Evolutionary conservation across 1,284 basidiomycete genomes (phyloP).

Genomic region (Dichomitus squalens): DNA sequence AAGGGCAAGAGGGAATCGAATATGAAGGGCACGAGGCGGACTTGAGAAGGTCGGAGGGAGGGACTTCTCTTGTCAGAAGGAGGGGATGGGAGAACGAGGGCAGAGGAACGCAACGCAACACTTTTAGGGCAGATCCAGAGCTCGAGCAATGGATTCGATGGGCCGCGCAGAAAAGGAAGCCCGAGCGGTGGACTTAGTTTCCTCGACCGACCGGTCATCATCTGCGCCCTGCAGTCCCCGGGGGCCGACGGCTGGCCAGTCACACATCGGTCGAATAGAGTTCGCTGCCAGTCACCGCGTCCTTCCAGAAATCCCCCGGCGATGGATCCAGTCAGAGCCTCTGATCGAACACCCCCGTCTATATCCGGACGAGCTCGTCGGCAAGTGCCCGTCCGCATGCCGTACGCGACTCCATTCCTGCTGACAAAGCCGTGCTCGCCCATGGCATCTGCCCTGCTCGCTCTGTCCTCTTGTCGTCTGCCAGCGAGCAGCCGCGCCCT

Average conservation of each 20-base stretch:
- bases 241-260: slow-evolving; percentile 14
- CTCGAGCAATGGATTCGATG: slow-evolving; percentile 19
- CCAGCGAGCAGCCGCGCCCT: slow-evolving; percentile 4
- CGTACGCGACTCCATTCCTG: slow-evolving; percentile 27
- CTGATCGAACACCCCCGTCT: slow-evolving; percentile 29
- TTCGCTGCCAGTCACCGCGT: slow-evolving; percentile 23
- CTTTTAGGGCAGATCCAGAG: slow-evolving; percentile 25
- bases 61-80: slow-evolving; percentile 41
- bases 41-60: slow-evolving; percentile 30
- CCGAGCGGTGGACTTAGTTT: slow-evolving; percentile 25
- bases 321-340: slow-evolving; percentile 27
- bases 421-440: slow-evolving; percentile 14
- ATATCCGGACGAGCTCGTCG: slow-evolving; percentile 20
- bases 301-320: slow-evolving; percentile 18
- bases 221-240: slow-evolving; percentile 9
- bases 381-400: slow-evolving; percentile 27
- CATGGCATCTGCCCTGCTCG: slow-evolving; percentile 1
- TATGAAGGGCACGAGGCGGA: slow-evolving; percentile 34
- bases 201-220: slow-evolving; percentile 26
- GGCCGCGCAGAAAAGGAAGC: slow-evolving; percentile 23
- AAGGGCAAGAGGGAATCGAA: slow-evolving; percentile 30
- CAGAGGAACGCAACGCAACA: slow-evolving; percentile 19
- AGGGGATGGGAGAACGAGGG: slow-evolving; percentile 21
- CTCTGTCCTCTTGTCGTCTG: slow-evolving; percentile 6
- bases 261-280: slow-evolving; percentile 25